These are phyloP conservation scores for Candida methanosorbosa DNA, from an alignment of 805 yeast species.

Conservation along the genomic window DNA sequence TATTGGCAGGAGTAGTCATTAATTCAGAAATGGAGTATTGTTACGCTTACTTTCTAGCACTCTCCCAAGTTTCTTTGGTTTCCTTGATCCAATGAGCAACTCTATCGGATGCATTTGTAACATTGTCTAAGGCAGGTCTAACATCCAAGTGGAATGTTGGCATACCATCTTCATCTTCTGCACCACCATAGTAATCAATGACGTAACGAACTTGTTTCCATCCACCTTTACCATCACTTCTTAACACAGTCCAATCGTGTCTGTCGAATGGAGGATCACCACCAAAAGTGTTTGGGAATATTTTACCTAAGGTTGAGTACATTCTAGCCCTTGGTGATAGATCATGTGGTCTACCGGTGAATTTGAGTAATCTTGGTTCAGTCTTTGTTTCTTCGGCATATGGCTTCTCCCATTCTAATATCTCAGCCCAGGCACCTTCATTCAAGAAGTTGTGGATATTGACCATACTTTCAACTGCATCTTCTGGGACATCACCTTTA, in stretches of 20 bases:
- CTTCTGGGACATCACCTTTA: conserved; percentile 85
- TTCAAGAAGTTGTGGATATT: conserved; percentile 92
- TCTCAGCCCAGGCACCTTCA: conserved; percentile 97
- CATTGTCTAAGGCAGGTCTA: conserved; percentile 83
- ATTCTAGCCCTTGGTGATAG: conserved; percentile 77
- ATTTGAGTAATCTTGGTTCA: conserved; percentile 72
- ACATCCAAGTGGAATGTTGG: conserved; percentile 92
- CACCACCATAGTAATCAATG: conserved; percentile 95
- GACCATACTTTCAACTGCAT: conserved; percentile 95
- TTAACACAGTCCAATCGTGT: conserved; percentile 95
- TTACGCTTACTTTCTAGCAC: no score
- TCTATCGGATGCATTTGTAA: conserved; percentile 59
- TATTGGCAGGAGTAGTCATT: no score
- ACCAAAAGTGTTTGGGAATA: conserved; percentile 67
- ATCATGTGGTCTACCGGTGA: conserved; percentile 89
- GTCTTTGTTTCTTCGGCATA: conserved; percentile 45
- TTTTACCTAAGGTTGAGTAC: conserved; percentile 53
- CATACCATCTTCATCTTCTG: conserved; percentile 74
- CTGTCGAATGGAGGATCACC: conserved; percentile 91
- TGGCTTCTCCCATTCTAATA: conserved; percentile 81
- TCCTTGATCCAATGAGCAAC: conserved; percentile 45
- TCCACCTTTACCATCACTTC: conserved; percentile 41
- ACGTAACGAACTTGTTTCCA: conserved; percentile 83
- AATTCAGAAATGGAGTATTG: no score
- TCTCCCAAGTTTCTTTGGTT: conserved; percentile 52